A percentile compares a stretch with the other conserved stretches of the same genome.
These are phyloP conservation scores for Blastocystis sp. DNA, from an alignment of 352 stramenopile genomes.

Conservation along the genomic window DNA sequence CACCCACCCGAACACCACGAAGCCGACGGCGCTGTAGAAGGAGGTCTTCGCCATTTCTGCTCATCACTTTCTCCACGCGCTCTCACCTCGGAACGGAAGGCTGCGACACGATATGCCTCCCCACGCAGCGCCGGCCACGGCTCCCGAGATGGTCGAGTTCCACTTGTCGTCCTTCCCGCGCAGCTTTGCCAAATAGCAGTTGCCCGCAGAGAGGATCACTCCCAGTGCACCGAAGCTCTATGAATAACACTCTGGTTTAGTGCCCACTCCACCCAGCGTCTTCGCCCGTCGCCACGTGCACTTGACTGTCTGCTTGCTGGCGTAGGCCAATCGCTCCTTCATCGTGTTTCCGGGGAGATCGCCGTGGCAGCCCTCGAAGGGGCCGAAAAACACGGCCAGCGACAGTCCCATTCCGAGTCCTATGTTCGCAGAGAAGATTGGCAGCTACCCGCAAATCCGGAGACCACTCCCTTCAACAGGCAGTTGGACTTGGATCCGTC, in stretches of 20 bases:
- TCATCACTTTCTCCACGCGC: background rate
- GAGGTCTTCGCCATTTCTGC: background rate
- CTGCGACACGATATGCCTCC: background rate
- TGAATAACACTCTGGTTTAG: background rate
- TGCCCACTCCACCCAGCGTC: background rate
- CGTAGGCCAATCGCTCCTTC: background rate
- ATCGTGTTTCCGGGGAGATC: conserved; percentile 1
- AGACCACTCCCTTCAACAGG: background rate
- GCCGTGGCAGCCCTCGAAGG: conserved; percentile 26
- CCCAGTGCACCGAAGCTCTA: conserved; percentile 23
- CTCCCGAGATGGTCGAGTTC: conserved; percentile 8
- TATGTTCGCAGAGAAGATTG: background rate
- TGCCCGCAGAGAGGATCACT: background rate
- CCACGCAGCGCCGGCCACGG: background rate
- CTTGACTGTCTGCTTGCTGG: conserved; percentile 5
- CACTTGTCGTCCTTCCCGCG: conserved; percentile 28
- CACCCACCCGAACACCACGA: conserved; percentile 8
- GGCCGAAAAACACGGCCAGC: background rate
- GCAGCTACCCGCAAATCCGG: conserved; percentile 1
- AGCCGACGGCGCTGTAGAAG: background rate
- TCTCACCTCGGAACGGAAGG: background rate
- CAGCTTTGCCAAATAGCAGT: background rate
- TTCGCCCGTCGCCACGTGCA: background rate
- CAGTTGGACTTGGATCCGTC: background rate
- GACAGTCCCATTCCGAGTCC: conserved; percentile 2